phyloP scores from a whole-genome alignment of 148 eudicot genomes.

The Rhododendron griersonianum region DNA sequence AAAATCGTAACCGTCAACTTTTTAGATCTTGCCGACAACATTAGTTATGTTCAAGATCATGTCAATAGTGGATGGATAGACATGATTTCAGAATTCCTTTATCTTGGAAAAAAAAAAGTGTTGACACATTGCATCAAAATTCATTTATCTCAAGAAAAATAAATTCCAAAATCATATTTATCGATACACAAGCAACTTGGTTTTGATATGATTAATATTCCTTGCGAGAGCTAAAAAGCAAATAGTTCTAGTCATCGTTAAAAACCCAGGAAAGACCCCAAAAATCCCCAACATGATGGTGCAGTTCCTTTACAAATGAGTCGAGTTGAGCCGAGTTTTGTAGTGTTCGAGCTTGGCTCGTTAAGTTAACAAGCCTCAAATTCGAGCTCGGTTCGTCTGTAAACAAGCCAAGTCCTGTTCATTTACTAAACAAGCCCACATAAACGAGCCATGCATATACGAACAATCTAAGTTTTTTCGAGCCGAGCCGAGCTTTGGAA shows the following conservation, averaged over 20 bases:
- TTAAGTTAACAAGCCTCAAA: no score
- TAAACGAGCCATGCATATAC: background rate
- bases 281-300: background rate
- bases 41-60: background rate
- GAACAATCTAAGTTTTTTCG: background rate
- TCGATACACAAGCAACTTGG: background rate
- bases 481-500: background rate
- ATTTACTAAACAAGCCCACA: no score
- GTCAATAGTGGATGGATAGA: background rate
- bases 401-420: background rate
- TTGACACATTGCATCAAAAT: background rate
- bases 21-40: background rate
- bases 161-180: no score
- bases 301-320: no score
- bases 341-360: background rate
- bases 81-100: no score
- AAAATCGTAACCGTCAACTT: background rate
- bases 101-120: no score
- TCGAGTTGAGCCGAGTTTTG: no score
- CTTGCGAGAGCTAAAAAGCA: background rate
- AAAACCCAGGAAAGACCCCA: no score
- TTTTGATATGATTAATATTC: background rate
- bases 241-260: no score
- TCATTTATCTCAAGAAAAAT: no score
- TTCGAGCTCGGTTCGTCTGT: no score